A percentile compares a stretch with the other conserved stretches of the same genome.
These are phyloP conservation scores for Trametes sp. DNA, from an alignment of 1,284 basidiomycete species.

Conservation along the genomic window DNA sequence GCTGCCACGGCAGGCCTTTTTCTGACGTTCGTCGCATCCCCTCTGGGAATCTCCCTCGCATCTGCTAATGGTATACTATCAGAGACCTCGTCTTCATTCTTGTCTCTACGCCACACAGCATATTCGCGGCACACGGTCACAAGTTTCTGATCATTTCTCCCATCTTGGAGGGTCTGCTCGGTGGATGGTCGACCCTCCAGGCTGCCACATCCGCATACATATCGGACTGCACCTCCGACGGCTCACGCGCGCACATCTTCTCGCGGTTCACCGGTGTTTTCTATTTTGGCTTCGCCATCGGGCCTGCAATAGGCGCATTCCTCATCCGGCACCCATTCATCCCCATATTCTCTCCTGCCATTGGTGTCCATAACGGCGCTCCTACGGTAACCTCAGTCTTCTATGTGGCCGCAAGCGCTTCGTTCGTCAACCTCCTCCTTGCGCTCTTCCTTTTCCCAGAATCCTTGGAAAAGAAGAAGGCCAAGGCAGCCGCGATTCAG, in stretches of 20 bases:
- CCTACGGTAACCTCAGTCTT: conserved; percentile 62
- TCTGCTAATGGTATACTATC: conserved; percentile 15
- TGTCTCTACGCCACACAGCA: conserved; percentile 73
- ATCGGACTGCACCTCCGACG: conserved; percentile 86
- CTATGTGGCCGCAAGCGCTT: conserved; percentile 59
- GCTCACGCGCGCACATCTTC: conserved; percentile 83
- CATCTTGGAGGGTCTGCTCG: conserved; percentile 82
- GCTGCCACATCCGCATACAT: conserved; percentile 86
- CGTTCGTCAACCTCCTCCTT: conserved; percentile 57
- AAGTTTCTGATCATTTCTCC: conserved; percentile 85
- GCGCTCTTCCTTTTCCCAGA: conserved; percentile 71
- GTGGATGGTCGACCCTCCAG: conserved; percentile 86
- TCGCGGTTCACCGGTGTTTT: conserved; percentile 79
- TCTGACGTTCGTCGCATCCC: conserved; percentile 63
- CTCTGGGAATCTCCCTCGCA: neutral
- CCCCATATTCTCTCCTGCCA: conserved; percentile 45
- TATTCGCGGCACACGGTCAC: conserved; percentile 71
- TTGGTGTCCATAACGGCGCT: conserved; percentile 37
- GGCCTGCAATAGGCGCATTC: conserved; percentile 77
- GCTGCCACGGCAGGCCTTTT: conserved; percentile 76
- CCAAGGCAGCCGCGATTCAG: conserved; percentile 40
- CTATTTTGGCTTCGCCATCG: conserved; percentile 75
- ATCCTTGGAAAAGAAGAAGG: conserved; percentile 58
- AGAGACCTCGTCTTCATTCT: conserved; percentile 85
- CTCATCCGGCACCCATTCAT: conserved; percentile 65